Evolutionary conservation across 179 eudicot genomes (phyloP).

Genomic region (Gypsophila paniculata): DNA sequence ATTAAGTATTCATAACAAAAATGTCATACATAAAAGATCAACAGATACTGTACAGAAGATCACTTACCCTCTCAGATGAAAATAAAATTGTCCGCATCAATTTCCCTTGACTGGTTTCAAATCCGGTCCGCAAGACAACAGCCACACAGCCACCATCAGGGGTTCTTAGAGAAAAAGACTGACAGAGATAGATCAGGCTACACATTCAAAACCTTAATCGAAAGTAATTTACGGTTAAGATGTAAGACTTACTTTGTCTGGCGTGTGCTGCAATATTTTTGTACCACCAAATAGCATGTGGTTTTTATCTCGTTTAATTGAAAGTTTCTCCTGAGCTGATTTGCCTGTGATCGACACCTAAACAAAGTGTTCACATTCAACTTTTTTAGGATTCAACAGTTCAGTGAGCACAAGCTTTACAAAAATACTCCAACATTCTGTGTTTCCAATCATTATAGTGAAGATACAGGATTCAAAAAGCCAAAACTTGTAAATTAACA

Average conservation of each 20-base stretch:
- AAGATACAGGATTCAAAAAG: background rate
- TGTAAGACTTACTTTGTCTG: constrained; percentile 64
- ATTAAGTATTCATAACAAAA: background rate
- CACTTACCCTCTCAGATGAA: constrained; percentile 92
- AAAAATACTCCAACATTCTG: background rate
- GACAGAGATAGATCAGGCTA: constrained; percentile 19
- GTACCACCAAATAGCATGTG: constrained; percentile 97
- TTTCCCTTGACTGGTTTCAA: constrained; percentile 98
- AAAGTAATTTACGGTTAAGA: constrained; percentile 2
- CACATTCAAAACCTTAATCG: background rate
- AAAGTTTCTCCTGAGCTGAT: constrained; percentile 63
- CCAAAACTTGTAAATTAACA: background rate
- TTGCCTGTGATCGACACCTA: constrained; percentile 69
- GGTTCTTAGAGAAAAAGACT: constrained; percentile 69
- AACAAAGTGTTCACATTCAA: constrained; percentile 16
- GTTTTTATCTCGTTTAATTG: constrained; percentile 67
- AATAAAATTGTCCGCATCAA: constrained; percentile 95
- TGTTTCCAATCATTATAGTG: background rate
- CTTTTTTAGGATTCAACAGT: constrained; percentile 1
- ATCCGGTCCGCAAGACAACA: constrained; percentile 92
- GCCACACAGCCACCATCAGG: constrained; percentile 99
- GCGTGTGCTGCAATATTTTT: constrained; percentile 91
- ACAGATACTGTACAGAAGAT: constrained; percentile 11
- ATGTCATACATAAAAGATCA: background rate
- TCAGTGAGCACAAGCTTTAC: background rate